A percentile compares a stretch with the other conserved stretches of the same genome.
phyloP scores from a whole-genome alignment of 345 rosid genomes.

The Acer campestre region DNA sequence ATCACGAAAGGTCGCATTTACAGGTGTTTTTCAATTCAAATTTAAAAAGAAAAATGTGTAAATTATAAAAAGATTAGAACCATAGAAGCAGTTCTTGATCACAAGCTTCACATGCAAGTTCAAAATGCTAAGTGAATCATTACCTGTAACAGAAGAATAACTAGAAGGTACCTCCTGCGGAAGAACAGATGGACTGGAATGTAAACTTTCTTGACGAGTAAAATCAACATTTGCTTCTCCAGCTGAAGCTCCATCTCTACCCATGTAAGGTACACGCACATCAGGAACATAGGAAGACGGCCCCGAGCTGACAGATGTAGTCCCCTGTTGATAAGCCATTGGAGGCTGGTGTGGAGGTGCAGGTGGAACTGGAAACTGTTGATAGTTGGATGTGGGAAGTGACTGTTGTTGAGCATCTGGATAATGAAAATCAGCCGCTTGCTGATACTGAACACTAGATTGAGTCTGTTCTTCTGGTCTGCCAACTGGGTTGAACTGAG shows the following conservation, averaged over 20 bases:
- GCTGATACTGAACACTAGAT: constrained; percentile 54
- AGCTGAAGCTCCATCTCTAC: constrained; percentile 47
- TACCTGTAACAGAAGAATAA: constrained; percentile 99
- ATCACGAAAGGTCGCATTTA: neutral
- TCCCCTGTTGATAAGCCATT: constrained; percentile 43
- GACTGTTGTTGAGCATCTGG: constrained; percentile 59
- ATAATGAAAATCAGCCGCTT: constrained; percentile 51
- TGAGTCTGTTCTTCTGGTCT: constrained; percentile 54
- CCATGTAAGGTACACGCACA: constrained; percentile 39
- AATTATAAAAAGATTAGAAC: constrained; percentile 16
- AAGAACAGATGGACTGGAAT: constrained; percentile 67
- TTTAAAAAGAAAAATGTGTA: neutral
- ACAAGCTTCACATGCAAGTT: constrained; percentile 57
- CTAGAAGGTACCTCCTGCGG: constrained; percentile 99
- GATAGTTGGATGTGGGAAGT: constrained; percentile 50
- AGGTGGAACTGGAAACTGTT: constrained; percentile 57
- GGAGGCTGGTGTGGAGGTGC: constrained; percentile 44
- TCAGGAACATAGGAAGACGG: constrained; percentile 50
- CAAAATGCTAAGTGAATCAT: constrained; percentile 61
- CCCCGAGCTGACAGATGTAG: constrained; percentile 37
- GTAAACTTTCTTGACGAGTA: constrained; percentile 45
- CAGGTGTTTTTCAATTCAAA: neutral
- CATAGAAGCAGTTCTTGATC: constrained; percentile 46
- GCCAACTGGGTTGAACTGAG: constrained; percentile 44
- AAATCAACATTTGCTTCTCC: constrained; percentile 47